Conservation (phyloP, 768 basidiomycete genomes). For the Tephrocybe sp. region DNA sequence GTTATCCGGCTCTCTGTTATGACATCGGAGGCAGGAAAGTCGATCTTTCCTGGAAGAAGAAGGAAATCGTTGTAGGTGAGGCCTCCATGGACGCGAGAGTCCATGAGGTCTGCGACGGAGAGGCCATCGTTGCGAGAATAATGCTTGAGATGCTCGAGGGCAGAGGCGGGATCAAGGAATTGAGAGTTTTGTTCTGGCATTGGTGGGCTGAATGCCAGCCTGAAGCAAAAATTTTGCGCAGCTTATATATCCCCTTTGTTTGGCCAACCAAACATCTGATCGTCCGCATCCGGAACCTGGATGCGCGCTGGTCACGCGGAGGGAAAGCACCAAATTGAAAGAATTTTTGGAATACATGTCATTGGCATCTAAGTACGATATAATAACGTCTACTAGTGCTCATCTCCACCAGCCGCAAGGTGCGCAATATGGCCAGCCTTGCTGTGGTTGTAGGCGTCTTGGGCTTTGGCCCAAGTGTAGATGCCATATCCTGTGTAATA, state of each 20-base stretch:
- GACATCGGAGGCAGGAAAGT: slow-evolving; percentile 83
- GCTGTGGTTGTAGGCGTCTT: slow-evolving; percentile 67
- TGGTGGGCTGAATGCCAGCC: slow-evolving; percentile 20
- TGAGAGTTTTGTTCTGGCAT: slow-evolving; percentile 16
- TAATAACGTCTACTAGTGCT: slow-evolving; percentile 6
- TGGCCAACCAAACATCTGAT: slow-evolving; percentile 14
- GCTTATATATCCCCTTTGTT: slow-evolving; percentile 16
- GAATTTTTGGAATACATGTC: no score
- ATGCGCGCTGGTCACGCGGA: neutral
- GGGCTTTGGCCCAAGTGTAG: slow-evolving; percentile 76
- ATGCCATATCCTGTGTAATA: slow-evolving; percentile 61
- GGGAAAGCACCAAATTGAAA: no score
- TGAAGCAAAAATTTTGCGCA: slow-evolving; percentile 10
- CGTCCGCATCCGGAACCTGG: neutral
- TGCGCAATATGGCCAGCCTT: slow-evolving; percentile 81
- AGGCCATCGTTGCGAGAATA: slow-evolving; percentile 82
- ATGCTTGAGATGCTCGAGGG: slow-evolving; percentile 69
- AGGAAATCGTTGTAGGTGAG: slow-evolving; percentile 98
- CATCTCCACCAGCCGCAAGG: slow-evolving; percentile 34
- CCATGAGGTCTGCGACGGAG: slow-evolving; percentile 81
- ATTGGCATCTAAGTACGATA: slow-evolving; percentile 1
- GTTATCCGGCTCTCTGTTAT: slow-evolving; percentile 84
- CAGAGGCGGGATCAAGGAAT: slow-evolving; percentile 67
- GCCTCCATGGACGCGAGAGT: slow-evolving; percentile 82
- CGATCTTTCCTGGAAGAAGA: slow-evolving; percentile 90